Conservation (phyloP, 2,329 filamentous ascomycete genomes). For the Colletotrichum ledebouriae region DNA sequence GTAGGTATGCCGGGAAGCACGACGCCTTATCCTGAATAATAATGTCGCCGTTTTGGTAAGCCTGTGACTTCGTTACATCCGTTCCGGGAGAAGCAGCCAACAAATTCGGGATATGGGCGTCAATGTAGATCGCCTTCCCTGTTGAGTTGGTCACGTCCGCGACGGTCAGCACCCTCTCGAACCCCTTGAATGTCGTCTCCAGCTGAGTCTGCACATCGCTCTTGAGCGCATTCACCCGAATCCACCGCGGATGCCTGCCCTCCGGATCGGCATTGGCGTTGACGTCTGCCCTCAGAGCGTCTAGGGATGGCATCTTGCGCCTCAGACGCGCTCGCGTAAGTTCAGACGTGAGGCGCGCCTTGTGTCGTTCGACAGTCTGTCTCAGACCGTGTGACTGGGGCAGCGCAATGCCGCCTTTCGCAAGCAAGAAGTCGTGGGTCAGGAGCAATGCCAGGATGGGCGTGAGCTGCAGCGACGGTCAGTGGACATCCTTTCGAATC, state of each 20-base stretch:
- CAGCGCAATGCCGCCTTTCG: conserved; percentile 85
- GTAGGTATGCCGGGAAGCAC: conserved; percentile 92
- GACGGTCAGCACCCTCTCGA: conserved; percentile 68
- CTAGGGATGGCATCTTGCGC: conserved; percentile 76
- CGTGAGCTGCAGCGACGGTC: conserved; percentile 71
- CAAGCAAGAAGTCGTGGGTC: conserved; percentile 86
- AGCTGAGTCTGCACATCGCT: conserved; percentile 79
- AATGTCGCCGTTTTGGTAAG: conserved; percentile 82
- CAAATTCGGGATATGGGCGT: conserved; percentile 85
- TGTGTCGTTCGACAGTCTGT: conserved; percentile 82
- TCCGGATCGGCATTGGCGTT: conserved; percentile 65
- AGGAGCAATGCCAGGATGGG: conserved; percentile 85
- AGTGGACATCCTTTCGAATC: neutral
- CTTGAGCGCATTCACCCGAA: conserved; percentile 85
- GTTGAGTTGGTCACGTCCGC: conserved; percentile 64
- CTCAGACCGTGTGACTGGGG: conserved; percentile 84
- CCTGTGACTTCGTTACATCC: conserved; percentile 79
- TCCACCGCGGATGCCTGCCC: conserved; percentile 85
- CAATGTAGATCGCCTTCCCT: conserved; percentile 74
- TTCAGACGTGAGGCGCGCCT: conserved; percentile 83
- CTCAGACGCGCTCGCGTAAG: conserved; percentile 84
- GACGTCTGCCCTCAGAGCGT: conserved; percentile 73
- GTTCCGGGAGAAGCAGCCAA: conserved; percentile 80
- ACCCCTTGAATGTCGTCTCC: conserved; percentile 78
- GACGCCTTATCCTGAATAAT: conserved; percentile 98